These are phyloP conservation scores for Colletotrichum brevisporum DNA, from an alignment of 2,329 filamentous ascomycete genomes.

Conservation along the genomic window DNA sequence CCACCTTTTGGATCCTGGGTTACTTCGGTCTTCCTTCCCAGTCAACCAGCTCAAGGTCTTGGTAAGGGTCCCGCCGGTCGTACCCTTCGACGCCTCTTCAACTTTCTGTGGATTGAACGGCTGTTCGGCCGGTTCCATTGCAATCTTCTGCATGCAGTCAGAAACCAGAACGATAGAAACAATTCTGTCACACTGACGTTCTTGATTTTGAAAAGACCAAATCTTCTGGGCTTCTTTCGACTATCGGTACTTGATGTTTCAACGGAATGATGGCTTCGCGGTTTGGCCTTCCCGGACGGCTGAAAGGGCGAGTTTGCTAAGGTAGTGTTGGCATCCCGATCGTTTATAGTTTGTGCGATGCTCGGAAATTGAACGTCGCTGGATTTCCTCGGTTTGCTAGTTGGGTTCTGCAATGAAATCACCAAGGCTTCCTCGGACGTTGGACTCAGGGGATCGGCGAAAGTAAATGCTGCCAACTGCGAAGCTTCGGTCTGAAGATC, in stretches of 20 bases:
- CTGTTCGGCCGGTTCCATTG: too few species aligned
- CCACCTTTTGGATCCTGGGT: conserved; percentile 2
- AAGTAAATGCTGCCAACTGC: conserved; percentile 21
- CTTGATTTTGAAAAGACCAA: conserved; percentile 13
- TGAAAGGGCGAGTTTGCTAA: background rate
- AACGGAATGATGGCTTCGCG: background rate
- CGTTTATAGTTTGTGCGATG: conserved; percentile 27
- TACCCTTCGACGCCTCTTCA: background rate
- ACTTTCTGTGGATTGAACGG: background rate
- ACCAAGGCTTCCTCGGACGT: conserved; percentile 64
- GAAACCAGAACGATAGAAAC: background rate
- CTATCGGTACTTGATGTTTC: conserved; percentile 17
- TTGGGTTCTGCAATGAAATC: conserved; percentile 58
- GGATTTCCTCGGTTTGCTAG: background rate
- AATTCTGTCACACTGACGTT: background rate
- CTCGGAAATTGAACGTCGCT: conserved; percentile 10
- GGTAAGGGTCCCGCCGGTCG: background rate
- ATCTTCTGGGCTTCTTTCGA: conserved; percentile 2
- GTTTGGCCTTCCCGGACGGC: background rate
- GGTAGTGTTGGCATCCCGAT: background rate
- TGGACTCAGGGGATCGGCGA: conserved; percentile 53
- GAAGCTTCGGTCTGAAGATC: conserved; percentile 39
- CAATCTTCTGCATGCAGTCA: conserved; percentile 12
- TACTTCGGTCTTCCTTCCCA: conserved; percentile 14
- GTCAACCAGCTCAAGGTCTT: conserved; percentile 29